Percentiles rank a stretch among this genome's conserved stretches.
These are phyloP conservation scores for Omphalotus guepiniiformis DNA, from an alignment of 768 basidiomycete genomes.

Conservation along the genomic window DNA sequence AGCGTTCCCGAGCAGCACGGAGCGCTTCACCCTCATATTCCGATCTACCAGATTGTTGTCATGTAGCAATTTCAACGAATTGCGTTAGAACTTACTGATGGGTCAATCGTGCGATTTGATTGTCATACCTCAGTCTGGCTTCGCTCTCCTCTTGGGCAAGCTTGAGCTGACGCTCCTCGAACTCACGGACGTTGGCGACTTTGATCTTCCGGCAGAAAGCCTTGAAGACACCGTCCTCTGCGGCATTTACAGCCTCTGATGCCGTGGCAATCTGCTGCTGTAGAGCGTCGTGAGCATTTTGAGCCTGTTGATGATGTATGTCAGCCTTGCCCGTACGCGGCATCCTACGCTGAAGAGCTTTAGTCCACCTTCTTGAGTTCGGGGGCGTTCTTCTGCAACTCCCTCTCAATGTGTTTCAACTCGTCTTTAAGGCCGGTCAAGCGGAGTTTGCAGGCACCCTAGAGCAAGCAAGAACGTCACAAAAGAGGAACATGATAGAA, in stretches of 20 bases:
- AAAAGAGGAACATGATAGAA: conserved; percentile 1
- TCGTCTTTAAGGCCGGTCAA: conserved; percentile 80
- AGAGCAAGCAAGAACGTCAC: background rate
- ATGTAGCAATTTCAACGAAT: conserved; percentile 1
- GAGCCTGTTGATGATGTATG: conserved; percentile 37
- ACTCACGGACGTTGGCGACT: conserved; percentile 82
- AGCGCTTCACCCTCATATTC: conserved; percentile 83
- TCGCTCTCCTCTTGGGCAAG: conserved; percentile 87
- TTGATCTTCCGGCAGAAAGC: conserved; percentile 78
- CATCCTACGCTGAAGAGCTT: background rate
- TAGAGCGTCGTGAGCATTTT: conserved; percentile 46
- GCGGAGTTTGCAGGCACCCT: conserved; percentile 76
- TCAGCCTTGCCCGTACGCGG: background rate
- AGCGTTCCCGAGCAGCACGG: conserved; percentile 56
- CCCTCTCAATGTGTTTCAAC: conserved; percentile 72
- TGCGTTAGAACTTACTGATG: conserved; percentile 63
- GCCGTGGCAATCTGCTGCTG: conserved; percentile 53
- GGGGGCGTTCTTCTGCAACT: conserved; percentile 60
- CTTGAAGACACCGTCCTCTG: conserved; percentile 77
- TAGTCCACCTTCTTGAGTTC: conserved; percentile 65
- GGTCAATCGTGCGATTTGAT: conserved; percentile 78
- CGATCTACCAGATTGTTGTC: conserved; percentile 40
- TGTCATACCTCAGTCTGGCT: conserved; percentile 76
- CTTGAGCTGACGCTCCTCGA: conserved; percentile 88
- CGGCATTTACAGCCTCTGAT: conserved; percentile 56